phyloP scores from a whole-genome alignment of 1,284 basidiomycete species.

The Coniophora puteana region DNA sequence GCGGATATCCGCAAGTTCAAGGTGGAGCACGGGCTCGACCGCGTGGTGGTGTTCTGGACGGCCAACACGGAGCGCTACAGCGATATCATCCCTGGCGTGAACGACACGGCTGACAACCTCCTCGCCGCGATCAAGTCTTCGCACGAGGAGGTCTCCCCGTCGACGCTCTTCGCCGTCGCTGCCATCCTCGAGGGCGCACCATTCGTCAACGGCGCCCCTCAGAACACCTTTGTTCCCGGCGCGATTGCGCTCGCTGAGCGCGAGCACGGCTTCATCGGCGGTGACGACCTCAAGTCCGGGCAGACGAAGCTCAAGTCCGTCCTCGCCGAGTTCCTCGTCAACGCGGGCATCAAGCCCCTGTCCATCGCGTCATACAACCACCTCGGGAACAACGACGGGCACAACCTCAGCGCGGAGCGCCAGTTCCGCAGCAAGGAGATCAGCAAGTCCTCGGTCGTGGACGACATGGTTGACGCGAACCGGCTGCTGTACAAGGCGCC shows the following conservation, averaged over 20 bases:
- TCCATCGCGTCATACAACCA: constrained; percentile 98
- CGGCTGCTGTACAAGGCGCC: constrained; percentile 85
- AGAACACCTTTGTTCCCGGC: constrained; percentile 99
- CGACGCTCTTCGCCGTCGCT: constrained; percentile 93
- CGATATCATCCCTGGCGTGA: constrained; percentile 91
- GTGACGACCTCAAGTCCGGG: constrained; percentile 96
- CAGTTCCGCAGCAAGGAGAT: constrained; percentile 99
- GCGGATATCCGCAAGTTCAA: constrained; percentile 95
- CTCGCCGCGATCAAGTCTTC: constrained; percentile 81
- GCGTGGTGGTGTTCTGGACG: constrained; percentile 93
- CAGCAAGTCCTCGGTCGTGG: constrained; percentile 94
- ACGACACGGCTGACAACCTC: constrained; percentile 92
- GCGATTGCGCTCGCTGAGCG: constrained; percentile 91
- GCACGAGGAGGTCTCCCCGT: constrained; percentile 93
- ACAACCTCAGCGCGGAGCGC: constrained; percentile 86
- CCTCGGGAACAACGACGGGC: constrained; percentile 97
- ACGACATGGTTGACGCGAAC: constrained; percentile 96
- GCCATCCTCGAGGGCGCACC: constrained; percentile 94
- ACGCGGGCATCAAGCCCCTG: constrained; percentile 98
- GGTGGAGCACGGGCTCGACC: constrained; percentile 78
- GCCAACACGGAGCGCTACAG: constrained; percentile 99
- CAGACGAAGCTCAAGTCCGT: constrained; percentile 96
- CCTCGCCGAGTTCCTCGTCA: constrained; percentile 96
- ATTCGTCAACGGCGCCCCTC: constrained; percentile 97
- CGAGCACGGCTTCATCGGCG: constrained; percentile 90